Base-by-base conservation (phyloP, 2,329 filamentous ascomycete species). In the Clonostachys sp. region DNA sequence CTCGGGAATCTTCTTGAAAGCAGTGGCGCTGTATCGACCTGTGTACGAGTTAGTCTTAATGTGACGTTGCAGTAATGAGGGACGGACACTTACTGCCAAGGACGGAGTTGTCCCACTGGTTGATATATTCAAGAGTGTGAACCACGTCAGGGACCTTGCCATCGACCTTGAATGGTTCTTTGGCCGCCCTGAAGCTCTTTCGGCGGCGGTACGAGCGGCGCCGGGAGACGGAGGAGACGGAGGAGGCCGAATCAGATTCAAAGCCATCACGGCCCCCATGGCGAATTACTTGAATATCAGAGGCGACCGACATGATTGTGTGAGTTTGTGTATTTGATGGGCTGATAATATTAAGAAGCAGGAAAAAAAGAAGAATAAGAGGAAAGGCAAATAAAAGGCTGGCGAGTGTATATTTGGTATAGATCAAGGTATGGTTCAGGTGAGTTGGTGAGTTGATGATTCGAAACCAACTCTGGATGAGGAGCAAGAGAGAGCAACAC, bases 121-220 rank as follows among this genome's bases (percentile, higher is more conserved):
- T 61, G 41, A 66, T 58, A 51, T 71, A 71, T 47, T 67, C 65
- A 34, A 75, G 57, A 5, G 71, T 61, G 50, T 74, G 71, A 42
- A 68, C 59, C 13, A 75, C 57, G 39, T 72, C 65, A 4, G 70
- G 67, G 8, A 66, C 60, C n/a, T 65, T 65, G 48, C 61, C 61
- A n/a, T 64, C 56, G 18, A 64, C 50, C 48, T 54, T 59, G 33
- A 61, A 52, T 9, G 48, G 43, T 10, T 30, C 24, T 30, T 30
- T 30, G 24, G 24, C 24, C 9, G 9, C 24, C 13, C 47, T 49
- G 10, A 44, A 41, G 6, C 41, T 36, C 35, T 20, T 35, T 18
- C 41, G 33, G 24, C 24, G 24, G 24, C 24, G 24, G 24, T 30
- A 30, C 9, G 24, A 30, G 24, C 24, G 24, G 24, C 24, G 18